These are phyloP conservation scores for Penicillium lagena DNA, from an alignment of 495 filamentous ascomycete species.

Conservation along the genomic window DNA sequence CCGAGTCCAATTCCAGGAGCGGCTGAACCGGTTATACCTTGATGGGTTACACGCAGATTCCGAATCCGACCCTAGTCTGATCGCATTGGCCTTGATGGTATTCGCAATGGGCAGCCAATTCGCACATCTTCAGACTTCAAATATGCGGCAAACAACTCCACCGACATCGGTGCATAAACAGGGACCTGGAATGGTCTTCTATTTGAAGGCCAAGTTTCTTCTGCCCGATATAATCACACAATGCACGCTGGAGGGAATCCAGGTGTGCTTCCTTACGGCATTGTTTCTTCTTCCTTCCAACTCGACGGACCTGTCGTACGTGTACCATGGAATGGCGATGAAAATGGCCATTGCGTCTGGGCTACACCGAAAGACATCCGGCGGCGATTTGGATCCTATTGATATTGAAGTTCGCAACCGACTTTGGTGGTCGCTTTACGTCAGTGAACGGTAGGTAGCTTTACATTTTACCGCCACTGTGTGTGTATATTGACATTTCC, in stretches of 20 bases:
- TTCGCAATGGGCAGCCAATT: conserved; percentile 15
- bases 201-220: conserved; percentile 1
- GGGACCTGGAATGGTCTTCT: conserved; percentile 10
- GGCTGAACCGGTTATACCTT: no score
- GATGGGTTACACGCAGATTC: no score
- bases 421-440: conserved; percentile 6
- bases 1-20: no score
- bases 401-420: conserved; percentile 6
- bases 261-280: conserved; percentile 8
- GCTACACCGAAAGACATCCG: conserved; percentile 6
- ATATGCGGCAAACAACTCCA: neutral
- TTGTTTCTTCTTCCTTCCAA: conserved; percentile 10
- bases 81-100: conserved; percentile 1
- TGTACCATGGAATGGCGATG: conserved; percentile 9
- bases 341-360: conserved; percentile 12
- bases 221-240: conserved; percentile 11
- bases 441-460: no score
- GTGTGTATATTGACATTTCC: no score
- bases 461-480: no score
- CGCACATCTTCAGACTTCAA: conserved; percentile 9
- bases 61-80: no score
- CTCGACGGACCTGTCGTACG: conserved; percentile 8
- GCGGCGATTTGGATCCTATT: neutral
- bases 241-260: conserved; percentile 8
- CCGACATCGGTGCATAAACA: neutral